Evolutionary conservation across 192 early-diverging fungal genomes (phyloP), one percentile per base, ranked within the genome.

Genomic region (Coemansia sp.): DNA sequence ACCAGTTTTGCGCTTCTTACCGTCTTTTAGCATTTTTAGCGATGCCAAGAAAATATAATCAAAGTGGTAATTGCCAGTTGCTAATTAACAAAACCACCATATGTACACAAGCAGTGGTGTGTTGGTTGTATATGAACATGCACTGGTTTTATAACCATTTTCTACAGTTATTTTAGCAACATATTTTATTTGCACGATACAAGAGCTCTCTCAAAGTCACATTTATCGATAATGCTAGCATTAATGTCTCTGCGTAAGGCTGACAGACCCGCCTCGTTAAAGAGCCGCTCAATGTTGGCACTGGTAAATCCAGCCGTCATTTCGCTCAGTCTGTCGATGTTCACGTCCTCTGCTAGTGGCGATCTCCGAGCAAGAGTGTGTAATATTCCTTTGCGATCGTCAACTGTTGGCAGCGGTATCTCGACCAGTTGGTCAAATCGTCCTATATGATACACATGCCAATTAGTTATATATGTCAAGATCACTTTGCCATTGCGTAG

Each of bases 1-100:
- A 88, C 88, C 17, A 93, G 92, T 52, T 98, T 97, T 82, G 95
- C 95, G 8, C 72, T 96, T 34, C 86, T 98, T 75, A 92, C 95
- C 2, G 86, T 94, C 2, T 97, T 98, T 60, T 92, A 85, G 80
- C 20, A 34, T 34, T 34, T 34, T 34, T 34, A 34, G 31, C 6
- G 31, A 34, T 34, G 31, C 31, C 31, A 34, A 34, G 31, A 34
- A 34, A 34, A 34, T 34, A 34, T 34, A 6, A 34, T 34, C 31
- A 34, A 31, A 7, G 31, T 34, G 31, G 31, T 8, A 34, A 34
- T 8, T 34, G 6, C 31, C 31, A 34, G 31, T 34, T 7, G 31
- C 8, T 34, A 34, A 34, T 34, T 6, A 34, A 7, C 31, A 34
- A 1, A 34, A 34, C 31, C 31, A 34, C 3, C 26, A 5, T 5